Evolutionary conservation across 768 basidiomycete species (phyloP), one percentile per base, ranked within the genome.

Genomic region (Rhodotorula toruloides): DNA sequence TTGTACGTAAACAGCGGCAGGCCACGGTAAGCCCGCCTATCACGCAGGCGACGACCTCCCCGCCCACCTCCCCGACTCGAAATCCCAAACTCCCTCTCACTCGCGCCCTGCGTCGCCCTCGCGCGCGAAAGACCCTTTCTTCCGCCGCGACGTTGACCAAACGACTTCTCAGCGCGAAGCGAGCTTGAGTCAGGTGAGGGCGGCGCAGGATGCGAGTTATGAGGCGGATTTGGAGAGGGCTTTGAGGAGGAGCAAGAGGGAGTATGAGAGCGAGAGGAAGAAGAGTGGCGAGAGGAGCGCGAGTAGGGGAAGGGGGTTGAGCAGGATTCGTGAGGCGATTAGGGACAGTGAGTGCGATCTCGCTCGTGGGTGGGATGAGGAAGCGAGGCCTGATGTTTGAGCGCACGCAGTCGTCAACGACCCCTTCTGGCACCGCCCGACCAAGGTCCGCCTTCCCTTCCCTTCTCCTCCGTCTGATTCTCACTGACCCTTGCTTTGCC

Each of bases 401-500:
- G 7, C 14, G 2, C 34, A 8, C 17, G 19, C 58, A 40, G 46
- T 59, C 48, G 58, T 50, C 48, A 29, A 49, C n/a, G 58, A 59
- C 39, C 58, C 58, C 22, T 59, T 59, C 48, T 59, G 46, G 27
- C 47, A 59, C 32, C 57, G 57, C n/a, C 13, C 47, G 58, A 29
- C 19, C 29, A 40, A 59, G n/a, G n/a, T n/a, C n/a, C n/a, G n/a
- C n/a, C n/a, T n/a, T n/a, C n/a, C n/a, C n/a, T n/a, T n/a, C n/a
- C n/a, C n/a, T n/a, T n/a, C n/a, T n/a, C n/a, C n/a, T n/a, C n/a
- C n/a, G n/a, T n/a, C n/a, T n/a, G n/a, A n/a, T n/a, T n/a, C n/a
- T n/a, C n/a, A n/a, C n/a, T n/a, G n/a, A n/a, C n/a, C n/a, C n/a
- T n/a, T n/a, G n/a, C n/a, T n/a, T n/a, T n/a, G n/a, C n/a, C n/a